Evolutionary conservation across 768 basidiomycete species (phyloP).

Genomic region (Termitomyces sp.): DNA sequence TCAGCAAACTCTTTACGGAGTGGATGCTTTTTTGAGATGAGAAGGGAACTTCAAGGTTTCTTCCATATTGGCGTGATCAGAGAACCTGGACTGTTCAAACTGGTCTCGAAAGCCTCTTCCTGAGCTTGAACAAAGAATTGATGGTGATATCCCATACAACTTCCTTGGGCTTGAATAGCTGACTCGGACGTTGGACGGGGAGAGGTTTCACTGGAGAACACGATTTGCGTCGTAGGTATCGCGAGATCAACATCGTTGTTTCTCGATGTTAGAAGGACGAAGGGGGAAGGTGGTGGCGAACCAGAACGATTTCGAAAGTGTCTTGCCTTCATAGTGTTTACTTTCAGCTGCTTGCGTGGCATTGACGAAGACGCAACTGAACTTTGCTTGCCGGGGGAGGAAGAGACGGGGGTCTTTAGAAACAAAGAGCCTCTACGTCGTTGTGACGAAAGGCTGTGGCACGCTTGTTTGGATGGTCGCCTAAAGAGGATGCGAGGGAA

Average conservation of each 20-base stretch:
- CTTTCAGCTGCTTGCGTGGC: neutral
- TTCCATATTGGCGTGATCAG: neutral
- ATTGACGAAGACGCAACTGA: neutral
- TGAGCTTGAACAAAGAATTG: slow-evolving; percentile 16
- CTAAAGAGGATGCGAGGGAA: slow-evolving; percentile 10
- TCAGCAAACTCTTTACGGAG: too few species aligned
- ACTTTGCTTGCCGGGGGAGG: neutral
- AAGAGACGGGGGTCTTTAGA: neutral
- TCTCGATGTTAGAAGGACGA: slow-evolving; percentile 5
- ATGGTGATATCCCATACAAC: slow-evolving; percentile 18
- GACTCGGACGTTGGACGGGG: neutral
- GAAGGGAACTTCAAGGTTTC: neutral
- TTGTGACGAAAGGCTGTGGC: neutral
- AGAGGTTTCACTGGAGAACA: neutral
- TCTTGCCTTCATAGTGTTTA: neutral
- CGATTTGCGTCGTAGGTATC: neutral
- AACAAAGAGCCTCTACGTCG: neutral
- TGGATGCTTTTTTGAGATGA: too few species aligned
- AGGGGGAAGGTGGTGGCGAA: slow-evolving; percentile 8
- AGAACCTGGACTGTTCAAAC: neutral
- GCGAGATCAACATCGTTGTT: neutral
- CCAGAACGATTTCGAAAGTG: slow-evolving; percentile 3
- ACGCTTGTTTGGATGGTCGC: neutral
- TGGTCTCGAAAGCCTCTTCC: neutral
- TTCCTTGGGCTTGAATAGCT: neutral